Percentiles rank a stretch among this genome's conserved stretches.
These are phyloP conservation scores for Coemansia sp. DNA, from an alignment of 192 early-diverging fungal species.

Conservation along the genomic window DNA sequence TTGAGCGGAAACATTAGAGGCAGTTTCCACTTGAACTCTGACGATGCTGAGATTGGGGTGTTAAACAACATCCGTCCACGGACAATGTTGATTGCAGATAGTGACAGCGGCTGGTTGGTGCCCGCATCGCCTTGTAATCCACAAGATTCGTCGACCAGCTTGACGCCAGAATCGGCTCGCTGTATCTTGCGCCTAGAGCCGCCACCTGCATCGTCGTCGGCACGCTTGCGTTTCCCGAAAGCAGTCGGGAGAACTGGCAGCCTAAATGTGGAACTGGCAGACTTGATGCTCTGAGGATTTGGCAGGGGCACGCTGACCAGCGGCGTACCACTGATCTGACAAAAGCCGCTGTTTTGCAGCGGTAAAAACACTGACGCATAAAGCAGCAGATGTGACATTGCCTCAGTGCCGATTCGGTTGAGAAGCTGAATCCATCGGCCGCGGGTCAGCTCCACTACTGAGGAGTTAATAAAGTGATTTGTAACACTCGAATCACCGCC, in stretches of 20 bases:
- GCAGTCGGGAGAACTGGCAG: not conserved
- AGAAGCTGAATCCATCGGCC: constrained; percentile 29
- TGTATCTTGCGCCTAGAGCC: not conserved
- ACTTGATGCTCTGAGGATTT: constrained; percentile 5
- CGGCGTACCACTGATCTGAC: constrained; percentile 39
- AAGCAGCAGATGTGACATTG: constrained; percentile 30
- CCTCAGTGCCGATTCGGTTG: constrained; percentile 24
- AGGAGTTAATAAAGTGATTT: constrained; percentile 38
- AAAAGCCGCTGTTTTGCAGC: constrained; percentile 25
- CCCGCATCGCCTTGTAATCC: not conserved
- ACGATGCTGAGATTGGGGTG: constrained; percentile 8
- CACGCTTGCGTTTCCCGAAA: constrained; percentile 15
- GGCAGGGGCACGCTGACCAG: constrained; percentile 13
- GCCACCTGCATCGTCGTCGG: not conserved
- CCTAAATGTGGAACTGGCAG: constrained; percentile 5
- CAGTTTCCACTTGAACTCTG: constrained; percentile 23
- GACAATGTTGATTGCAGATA: constrained; percentile 11
- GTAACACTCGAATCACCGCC: constrained; percentile 18
- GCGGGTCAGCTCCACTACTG: constrained; percentile 33
- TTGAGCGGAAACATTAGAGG: constrained; percentile 26
- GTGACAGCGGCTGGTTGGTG: not conserved
- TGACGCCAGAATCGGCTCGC: not conserved
- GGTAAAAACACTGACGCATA: constrained; percentile 38
- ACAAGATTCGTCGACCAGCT: not conserved
- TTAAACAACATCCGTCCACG: constrained; percentile 31